Base-by-base conservation (phyloP, 495 filamentous ascomycete species). In the Podospora bellae-mahoneyi region DNA sequence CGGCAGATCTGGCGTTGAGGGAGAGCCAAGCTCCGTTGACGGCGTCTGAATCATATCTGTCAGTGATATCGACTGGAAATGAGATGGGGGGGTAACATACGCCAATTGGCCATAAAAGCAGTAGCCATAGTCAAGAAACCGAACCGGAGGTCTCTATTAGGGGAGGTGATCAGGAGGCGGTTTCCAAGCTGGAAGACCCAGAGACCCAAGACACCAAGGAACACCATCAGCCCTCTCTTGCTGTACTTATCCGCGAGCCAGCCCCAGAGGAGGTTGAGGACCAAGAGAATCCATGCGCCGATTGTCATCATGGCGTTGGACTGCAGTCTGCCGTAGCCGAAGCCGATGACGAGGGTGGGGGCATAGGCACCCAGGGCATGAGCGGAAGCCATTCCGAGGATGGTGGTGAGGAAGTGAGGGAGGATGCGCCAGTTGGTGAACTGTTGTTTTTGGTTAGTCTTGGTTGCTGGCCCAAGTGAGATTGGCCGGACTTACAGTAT, bases 221-320 rank as follows among this genome's bases (percentile, higher is more conserved):
- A 64, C 26, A 77, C 73, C 68, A 73, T 62, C 9, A 64, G 69
- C 0, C 75, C 75, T 5, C 75, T 30, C 16, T 10, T 39, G 7
- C 64, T 64, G n/a, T 68, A 55, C 32, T 66, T 68, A 76, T 73
- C 84, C 65, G 66, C 80, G 66, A 68, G 72, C 66, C 68, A 81
- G 15, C 83, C 82, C 77, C 58, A 83, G 4, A 79, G 62, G 27
- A 82, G 76, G 53, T 82, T 85, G 48, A 83, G 77, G 0, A 82
- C 70, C 2, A 77, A 62, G 27, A 76, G 55, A 32, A 77, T 68
- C 68, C 78, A 80, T 4, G 72, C 32, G n/a, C 78, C 77, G 1
- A 86, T 82, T 0, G 83, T 82, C 0, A 81, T 74, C 72, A 87
- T 75, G 0, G 84, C 84, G 69, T 87, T 87, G 6, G 85, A 82